Evolutionary conservation across 2,329 filamentous ascomycete genomes (phyloP), one percentile per base, ranked within the genome.

Genomic region (Cryphonectria japonica): DNA sequence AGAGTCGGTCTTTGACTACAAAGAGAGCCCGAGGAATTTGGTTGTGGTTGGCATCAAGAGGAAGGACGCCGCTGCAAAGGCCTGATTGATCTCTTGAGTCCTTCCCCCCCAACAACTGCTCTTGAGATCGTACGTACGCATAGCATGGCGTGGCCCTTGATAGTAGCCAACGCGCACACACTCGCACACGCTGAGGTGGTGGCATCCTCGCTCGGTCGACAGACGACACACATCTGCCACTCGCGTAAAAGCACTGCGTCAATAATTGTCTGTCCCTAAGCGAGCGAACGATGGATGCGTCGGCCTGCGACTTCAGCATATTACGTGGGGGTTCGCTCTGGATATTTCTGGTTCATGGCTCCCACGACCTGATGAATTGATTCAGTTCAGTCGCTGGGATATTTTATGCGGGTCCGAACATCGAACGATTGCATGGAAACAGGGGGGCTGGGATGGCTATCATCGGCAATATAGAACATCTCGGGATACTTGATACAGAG

Each of bases 1-100:
- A 6, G 94, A 98, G 83, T 86, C 92, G 0, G 94, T 98, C 5
- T 98, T 98, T 83, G 94, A 97, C 75, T 98, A 97, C 80, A 84
- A 82, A 52, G 82, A 92, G 78, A 97, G 94, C 79, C 96, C 96
- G 64, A 86, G 96, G 73, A 98, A 99, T 81, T 80, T 98, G 77
- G 95, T 97, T 1, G 92, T 99, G 4, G 95, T 98, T 41, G 96
- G 95, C 0, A 87, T 98, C 66, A 98, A 97, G 83, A 75, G 71
- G 73, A 77, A 75, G 73, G 66, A 34, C 29, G 69, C 39, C 41
- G 46, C 39, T 13, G 65, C 59, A 34, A 54, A 37, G 14, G 8
- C 46, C 29, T 46, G 41, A 34, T 22, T 46, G 41, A 34, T 22
- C 26, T 34, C 7, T 50, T n/a, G 19, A 13, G n/a, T n/a, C 14